Evolutionary conservation across 1,139 yeast genomes (phyloP), one percentile per base, ranked within the genome.

Genomic region (Sugiyamaella neomexicana): DNA sequence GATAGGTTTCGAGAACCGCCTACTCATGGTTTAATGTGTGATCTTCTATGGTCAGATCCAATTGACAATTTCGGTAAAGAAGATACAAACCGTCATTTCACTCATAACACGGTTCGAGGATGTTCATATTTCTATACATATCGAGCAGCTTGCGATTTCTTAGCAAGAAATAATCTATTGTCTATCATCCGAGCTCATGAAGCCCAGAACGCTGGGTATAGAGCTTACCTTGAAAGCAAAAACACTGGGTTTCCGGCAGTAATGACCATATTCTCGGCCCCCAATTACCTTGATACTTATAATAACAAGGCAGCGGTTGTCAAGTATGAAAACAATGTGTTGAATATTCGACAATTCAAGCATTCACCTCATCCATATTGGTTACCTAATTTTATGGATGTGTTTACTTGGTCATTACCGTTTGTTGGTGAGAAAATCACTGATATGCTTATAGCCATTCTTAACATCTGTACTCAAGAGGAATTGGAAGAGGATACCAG

Each of bases 341-440:
- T 93, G 95, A 93, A 93, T 70, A 93, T 93, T 60, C 81, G 98
- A 58, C 99, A 93, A 72, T 93, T 93, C 74, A 90, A 90, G 69
- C 76, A 86, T 65, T 85, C 93, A 39, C 96, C 97, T 7, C 98
- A 93, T 72, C 99, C 99, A 1, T 93, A 93, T 72, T 91, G 96
- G 93, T 77, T 93, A 62, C 99, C 99, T 2, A 91, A 91, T 70
- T 89, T 91, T 65, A 90, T 91, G 96, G 97, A 93, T 70, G 97
- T 91, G 5, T 93, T 93, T 71, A 87, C 97, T 5, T 93, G 99
- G 99, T 89, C 97, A 2, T 76, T 93, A 58, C 99, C 99, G 6
- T 93, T 93, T 76, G 98, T 93, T 39, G 98, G 98, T n/a, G 97
- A 75, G 58, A 93, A 72, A 82, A 90, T 91, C 56, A 89, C 97